phyloP scores from a whole-genome alignment of 176 grass and related monocot species.

The Secale cereale region DNA sequence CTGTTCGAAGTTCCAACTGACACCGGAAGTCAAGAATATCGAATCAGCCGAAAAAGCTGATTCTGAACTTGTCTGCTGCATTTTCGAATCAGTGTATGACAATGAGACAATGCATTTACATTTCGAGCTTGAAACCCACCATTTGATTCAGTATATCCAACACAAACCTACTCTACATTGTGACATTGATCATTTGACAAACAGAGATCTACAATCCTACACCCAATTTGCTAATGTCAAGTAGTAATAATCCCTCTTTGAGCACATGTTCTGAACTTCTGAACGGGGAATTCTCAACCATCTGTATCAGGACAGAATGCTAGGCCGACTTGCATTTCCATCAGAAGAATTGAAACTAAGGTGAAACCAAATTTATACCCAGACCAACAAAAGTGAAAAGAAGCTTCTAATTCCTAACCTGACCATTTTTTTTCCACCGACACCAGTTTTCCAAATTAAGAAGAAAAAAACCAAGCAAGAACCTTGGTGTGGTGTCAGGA shows the following conservation, averaged over 20 bases:
- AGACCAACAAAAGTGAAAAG: slow-evolving; percentile 17
- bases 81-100: no score
- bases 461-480: background rate
- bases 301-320: slow-evolving; percentile 15
- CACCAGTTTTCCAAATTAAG: background rate
- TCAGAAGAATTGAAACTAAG: background rate
- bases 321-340: background rate
- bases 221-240: background rate
- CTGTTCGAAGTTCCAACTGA: background rate
- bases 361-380: slow-evolving; percentile 36
- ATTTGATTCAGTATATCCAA: no score
- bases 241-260: background rate
- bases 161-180: no score
- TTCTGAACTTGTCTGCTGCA: no score
- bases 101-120: no score
- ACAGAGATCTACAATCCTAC: background rate
- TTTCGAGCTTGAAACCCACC: no score
- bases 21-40: background rate
- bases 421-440: slow-evolving; percentile 4
- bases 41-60: background rate
- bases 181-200: no score
- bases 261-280: background rate
- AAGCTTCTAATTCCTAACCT: slow-evolving; percentile 16
- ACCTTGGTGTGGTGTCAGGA: slow-evolving; percentile 9
- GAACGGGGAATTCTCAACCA: background rate